A percentile compares a stretch with the other conserved stretches of the same genome.
These are phyloP conservation scores for Vanrija pseudolonga DNA, from an alignment of 1,284 basidiomycete species.

Conservation along the genomic window DNA sequence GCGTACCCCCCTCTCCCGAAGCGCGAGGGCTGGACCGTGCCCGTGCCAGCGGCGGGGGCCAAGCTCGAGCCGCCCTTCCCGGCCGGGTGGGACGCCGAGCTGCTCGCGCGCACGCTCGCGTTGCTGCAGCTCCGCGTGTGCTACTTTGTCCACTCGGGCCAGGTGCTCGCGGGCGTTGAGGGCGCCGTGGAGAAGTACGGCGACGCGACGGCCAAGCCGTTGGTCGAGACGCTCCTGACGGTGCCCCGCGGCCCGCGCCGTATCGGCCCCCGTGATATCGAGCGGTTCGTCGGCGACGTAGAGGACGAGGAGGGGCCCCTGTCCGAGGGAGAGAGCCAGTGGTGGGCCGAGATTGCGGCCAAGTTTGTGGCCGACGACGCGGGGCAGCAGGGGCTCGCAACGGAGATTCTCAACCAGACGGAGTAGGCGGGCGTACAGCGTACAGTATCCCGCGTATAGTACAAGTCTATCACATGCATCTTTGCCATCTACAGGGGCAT, in stretches of 20 bases:
- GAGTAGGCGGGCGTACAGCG: no score
- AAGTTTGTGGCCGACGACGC: no score
- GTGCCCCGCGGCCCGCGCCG: slow-evolving; percentile 13
- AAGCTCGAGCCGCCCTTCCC: slow-evolving; percentile 24
- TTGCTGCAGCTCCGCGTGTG: slow-evolving; percentile 25
- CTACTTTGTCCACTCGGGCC: slow-evolving; percentile 16
- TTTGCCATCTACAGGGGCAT: no score
- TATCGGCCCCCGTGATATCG: slow-evolving; percentile 22
- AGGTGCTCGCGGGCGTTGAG: slow-evolving; percentile 1
- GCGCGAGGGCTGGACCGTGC: slow-evolving; percentile 4
- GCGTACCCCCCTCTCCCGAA: slow-evolving; percentile 21
- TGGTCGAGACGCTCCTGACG: slow-evolving; percentile 8
- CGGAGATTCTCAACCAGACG: no score
- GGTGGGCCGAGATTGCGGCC: slow-evolving; percentile 11
- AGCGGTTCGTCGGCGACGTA: slow-evolving; percentile 31
- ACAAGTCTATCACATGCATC: no score
- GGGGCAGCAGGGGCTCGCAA: no score
- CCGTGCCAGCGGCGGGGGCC: slow-evolving; percentile 4
- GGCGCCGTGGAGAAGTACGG: slow-evolving; percentile 12
- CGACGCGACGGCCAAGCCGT: slow-evolving; percentile 8
- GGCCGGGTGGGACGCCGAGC: slow-evolving; percentile 43
- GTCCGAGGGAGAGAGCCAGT: slow-evolving; percentile 7
- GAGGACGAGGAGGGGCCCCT: slow-evolving; percentile 30
- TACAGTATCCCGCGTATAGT: no score
- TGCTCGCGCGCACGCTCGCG: slow-evolving; percentile 27